Evolutionary conservation across 2,329 filamentous ascomycete genomes (phyloP).

Genomic region (Venturia effusa): DNA sequence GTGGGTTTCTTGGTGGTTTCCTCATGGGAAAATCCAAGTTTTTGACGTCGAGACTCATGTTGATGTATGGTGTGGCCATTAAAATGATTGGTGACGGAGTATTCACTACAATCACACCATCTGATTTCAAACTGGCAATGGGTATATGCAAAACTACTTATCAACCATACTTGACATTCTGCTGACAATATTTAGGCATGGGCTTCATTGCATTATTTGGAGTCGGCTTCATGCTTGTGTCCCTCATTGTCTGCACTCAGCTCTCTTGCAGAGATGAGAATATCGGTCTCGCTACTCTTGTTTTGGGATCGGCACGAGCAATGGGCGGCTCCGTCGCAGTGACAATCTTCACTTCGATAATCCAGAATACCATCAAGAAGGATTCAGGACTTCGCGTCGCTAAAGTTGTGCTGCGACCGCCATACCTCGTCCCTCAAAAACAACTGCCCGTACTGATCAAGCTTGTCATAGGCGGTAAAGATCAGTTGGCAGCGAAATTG

Average conservation of each 20-base stretch:
- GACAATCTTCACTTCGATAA: conserved; percentile 8
- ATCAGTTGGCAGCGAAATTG: conserved; percentile 1
- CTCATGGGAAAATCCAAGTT: conserved; percentile 9
- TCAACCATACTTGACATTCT: not conserved
- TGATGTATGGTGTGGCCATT: conserved; percentile 10
- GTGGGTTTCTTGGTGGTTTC: conserved; percentile 11
- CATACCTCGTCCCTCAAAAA: not conserved
- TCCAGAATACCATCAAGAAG: conserved; percentile 7
- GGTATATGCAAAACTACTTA: not conserved
- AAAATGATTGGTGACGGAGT: conserved; percentile 10
- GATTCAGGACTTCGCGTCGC: not conserved
- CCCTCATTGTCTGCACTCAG: conserved; percentile 11
- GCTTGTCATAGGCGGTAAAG: conserved; percentile 1
- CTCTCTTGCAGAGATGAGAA: conserved; percentile 11
- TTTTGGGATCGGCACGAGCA: conserved; percentile 6
- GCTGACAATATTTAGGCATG: not conserved
- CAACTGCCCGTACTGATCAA: conserved; percentile 1
- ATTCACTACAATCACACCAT: conserved; percentile 8
- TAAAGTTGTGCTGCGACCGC: not conserved
- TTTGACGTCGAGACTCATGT: not conserved
- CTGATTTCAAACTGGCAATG: not conserved
- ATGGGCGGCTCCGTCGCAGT: conserved; percentile 12
- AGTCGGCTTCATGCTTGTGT: conserved; percentile 3
- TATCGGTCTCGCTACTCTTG: conserved; percentile 12
- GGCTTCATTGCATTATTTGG: conserved; percentile 7